Base-by-base conservation (phyloP, 2,329 filamentous ascomycete genomes). In the Fulvia fulva region DNA sequence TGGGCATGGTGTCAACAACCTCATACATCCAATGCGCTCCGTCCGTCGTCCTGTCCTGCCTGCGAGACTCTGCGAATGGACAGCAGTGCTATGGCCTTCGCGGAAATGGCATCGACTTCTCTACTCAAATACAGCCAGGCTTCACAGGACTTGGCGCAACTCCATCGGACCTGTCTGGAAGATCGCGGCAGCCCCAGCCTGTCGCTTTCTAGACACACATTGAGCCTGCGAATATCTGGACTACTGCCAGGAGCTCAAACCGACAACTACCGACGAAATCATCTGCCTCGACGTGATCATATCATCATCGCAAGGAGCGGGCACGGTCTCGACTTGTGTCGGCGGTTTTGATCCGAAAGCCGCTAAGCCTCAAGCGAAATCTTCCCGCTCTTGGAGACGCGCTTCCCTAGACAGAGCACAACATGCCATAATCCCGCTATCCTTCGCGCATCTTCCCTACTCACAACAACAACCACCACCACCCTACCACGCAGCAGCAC, bases 371-470 rank as follows among this genome's bases (percentile, higher is more conserved):
- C 46, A 46, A 46, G 47, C 34, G 37, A 26, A 37, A 53, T 49
- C 43, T 55, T 45, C 50, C 53, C 21, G 23, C 37, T 5, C 14
- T 28, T 49, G 49, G 43, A 60, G 46, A 51, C 57, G 57, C 46
- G 43, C 44, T 60, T 60, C 51, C 54, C 52, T 51, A 53, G 41
- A 59, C 30, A 47, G 51, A 60, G 47, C 56, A 56, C 53, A 60
- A 43, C 53, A 59, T 54, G 22, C 25, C 47, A 32, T 30, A 58
- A 52, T 30, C 21, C 21, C 37, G 11, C 47, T 50, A 37, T 21
- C 43, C 37, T 50, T 47, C 46, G 26, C 51, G 53, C 58, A 45
- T 45, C 30, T 53, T 32, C 54, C 46, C 47, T 49, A 58, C 52
- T 51, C 28, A 55, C 56, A 45, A 52, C 46, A 47, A 45, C 41